Evolutionary conservation across 371 early-diverging fungal genomes (phyloP).

Genomic region (Apophysomyces trapeziformis): DNA sequence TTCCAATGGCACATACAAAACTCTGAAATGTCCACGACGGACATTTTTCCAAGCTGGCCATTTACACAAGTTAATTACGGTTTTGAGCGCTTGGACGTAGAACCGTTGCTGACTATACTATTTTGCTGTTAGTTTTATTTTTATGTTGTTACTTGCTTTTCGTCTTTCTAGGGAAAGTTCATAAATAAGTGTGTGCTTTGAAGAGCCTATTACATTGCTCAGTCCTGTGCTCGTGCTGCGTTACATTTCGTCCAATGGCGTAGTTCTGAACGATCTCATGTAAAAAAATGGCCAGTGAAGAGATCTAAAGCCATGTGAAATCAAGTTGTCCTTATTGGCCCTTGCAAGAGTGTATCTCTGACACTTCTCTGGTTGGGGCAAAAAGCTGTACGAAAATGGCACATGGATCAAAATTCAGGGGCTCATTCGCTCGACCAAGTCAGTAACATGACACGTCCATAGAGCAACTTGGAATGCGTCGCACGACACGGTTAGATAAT

Average conservation of each 20-base stretch:
- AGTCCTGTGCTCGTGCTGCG: conserved; percentile 1
- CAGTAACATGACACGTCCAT: conserved; percentile 3
- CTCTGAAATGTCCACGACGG: no score
- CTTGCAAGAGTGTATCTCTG: not conserved
- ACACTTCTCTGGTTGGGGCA: conserved; percentile 6
- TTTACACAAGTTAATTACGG: no score
- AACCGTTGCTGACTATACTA: no score
- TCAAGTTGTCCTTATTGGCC: not conserved
- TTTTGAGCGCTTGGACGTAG: no score
- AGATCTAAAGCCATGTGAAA: conserved; percentile 1
- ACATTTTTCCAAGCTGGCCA: no score
- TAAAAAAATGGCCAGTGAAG: not conserved
- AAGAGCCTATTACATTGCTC: conserved; percentile 1
- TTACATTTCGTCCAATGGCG: conserved; percentile 6
- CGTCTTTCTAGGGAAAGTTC: not conserved
- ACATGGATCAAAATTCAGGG: conserved; percentile 10
- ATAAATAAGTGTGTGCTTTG: not conserved
- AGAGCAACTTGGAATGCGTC: not conserved
- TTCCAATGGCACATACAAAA: no score
- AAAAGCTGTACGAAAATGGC: not conserved
- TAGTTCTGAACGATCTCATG: conserved; percentile 3
- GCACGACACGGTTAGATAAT: not conserved
- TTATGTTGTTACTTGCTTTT: not conserved
- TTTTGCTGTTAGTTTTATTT: not conserved
- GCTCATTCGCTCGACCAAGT: conserved; percentile 4